Percentiles rank a stretch among this genome's conserved stretches.
Conservation (phyloP, 768 basidiomycete genomes). For the Xerocomus spinulosus region DNA sequence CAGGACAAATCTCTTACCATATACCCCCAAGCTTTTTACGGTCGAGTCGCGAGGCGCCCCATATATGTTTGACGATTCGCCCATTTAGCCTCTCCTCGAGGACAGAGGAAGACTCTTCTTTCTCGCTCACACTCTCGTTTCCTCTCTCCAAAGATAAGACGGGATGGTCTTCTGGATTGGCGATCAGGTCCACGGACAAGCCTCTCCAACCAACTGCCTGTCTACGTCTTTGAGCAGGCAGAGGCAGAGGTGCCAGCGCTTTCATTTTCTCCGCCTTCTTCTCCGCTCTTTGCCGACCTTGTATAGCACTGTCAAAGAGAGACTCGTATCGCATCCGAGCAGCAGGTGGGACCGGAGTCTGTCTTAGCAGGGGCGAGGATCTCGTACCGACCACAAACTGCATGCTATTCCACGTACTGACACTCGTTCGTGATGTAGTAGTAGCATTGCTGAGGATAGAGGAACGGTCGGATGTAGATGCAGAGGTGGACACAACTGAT, state of each 20-base stretch:
- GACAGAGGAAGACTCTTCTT: constrained; percentile 29
- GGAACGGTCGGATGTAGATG: constrained; percentile 56
- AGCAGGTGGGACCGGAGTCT: constrained; percentile 62
- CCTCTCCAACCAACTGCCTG: constrained; percentile 74
- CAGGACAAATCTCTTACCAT: constrained; percentile 45
- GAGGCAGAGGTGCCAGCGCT: constrained; percentile 33
- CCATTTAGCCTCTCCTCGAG: constrained; percentile 53
- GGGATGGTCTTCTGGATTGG: constrained; percentile 36
- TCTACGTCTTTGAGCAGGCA: constrained; percentile 40
- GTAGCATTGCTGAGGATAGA: constrained; percentile 52
- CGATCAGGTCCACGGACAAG: constrained; percentile 62
- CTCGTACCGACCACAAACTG: constrained; percentile 19
- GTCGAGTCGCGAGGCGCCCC: constrained; percentile 58
- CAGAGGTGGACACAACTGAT: constrained; percentile 34
- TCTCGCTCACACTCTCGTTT: constrained; percentile 17
- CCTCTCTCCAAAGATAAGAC: constrained; percentile 11
- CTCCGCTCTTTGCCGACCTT: constrained; percentile 42
- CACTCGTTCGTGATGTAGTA: constrained; percentile 37
- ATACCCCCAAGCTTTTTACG: constrained; percentile 52
- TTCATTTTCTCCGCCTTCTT: constrained; percentile 24
- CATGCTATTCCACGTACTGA: constrained; percentile 29
- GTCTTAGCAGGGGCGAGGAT: constrained; percentile 39
- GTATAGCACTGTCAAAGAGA: constrained; percentile 58
- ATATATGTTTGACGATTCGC: constrained; percentile 52
- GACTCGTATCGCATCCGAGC: constrained; percentile 64